Conservation (phyloP, 202 grass and related monocot species). For the Carex arenaria region DNA sequence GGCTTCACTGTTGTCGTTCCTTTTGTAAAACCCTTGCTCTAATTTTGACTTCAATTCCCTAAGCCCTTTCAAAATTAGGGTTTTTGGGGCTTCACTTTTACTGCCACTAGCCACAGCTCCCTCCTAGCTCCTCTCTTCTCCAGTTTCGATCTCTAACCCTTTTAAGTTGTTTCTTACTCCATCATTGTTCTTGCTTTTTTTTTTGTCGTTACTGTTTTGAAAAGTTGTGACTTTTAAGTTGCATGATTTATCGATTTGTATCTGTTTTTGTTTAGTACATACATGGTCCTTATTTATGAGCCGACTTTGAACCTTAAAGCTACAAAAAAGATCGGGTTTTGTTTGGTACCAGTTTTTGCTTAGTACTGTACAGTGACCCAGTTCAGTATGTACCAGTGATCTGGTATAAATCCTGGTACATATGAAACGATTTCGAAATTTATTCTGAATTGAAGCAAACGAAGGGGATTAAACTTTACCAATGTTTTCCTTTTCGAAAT, state of each 20-base stretch:
- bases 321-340: background rate
- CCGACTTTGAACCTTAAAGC: background rate
- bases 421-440: background rate
- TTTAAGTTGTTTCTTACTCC: background rate
- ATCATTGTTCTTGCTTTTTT: background rate
- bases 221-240: background rate
- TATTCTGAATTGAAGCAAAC: background rate
- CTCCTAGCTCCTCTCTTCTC: background rate
- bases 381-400: constrained; percentile 1
- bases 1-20: background rate
- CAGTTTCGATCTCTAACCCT: background rate
- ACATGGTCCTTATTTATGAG: background rate
- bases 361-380: background rate
- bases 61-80: constrained; percentile 15
- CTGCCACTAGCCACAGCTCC: background rate
- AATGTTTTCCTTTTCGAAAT: background rate
- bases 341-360: background rate
- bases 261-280: background rate
- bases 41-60: background rate
- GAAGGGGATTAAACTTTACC: background rate
- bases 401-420: background rate
- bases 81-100: constrained; percentile 12
- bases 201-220: background rate
- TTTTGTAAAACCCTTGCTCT: constrained; percentile 8
- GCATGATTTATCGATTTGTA: background rate